A percentile compares a stretch with the other conserved stretches of the same genome.
Conservation (phyloP, 2,329 filamentous ascomycete species). For the Paraphaeosphaeria minitans region DNA sequence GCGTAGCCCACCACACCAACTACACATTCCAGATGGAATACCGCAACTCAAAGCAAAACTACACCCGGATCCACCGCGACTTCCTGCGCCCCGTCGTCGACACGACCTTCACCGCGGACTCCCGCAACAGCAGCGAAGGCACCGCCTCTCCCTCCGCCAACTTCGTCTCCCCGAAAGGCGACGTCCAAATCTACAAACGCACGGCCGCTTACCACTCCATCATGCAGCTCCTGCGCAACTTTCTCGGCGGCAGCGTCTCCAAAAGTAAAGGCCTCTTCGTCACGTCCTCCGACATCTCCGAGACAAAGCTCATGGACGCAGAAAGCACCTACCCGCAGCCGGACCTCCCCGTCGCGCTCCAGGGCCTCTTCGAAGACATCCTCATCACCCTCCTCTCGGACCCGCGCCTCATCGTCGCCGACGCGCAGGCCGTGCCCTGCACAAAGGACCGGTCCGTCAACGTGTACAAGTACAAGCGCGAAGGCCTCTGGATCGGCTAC, state of each 20-base stretch:
- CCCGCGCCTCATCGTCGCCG: conserved; percentile 34
- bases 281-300: conserved; percentile 42
- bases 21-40: conserved; percentile 44
- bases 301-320: conserved; percentile 39
- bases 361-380: conserved; percentile 45
- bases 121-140: conserved; percentile 19
- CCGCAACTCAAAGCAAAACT: conserved; percentile 29
- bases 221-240: conserved; percentile 40
- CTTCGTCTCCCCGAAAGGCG: conserved; percentile 30
- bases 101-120: conserved; percentile 28
- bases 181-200: conserved; percentile 36
- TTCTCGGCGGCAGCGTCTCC: conserved; percentile 41
- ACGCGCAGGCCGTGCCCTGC: conserved; percentile 31
- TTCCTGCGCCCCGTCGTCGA: conserved; percentile 38
- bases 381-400: conserved; percentile 44
- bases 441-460: conserved; percentile 32
- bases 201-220: conserved; percentile 42
- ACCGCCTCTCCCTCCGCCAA: conserved; percentile 25
- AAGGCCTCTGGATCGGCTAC: conserved; percentile 45
- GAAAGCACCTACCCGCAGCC: conserved; percentile 34
- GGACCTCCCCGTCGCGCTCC: conserved; percentile 36
- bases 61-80: conserved; percentile 30
- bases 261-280: conserved; percentile 30
- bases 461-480: conserved; percentile 39
- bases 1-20: conserved; percentile 42